Evolutionary conservation across 805 yeast genomes (phyloP).

Genomic region (Blastobotrys robertii): DNA sequence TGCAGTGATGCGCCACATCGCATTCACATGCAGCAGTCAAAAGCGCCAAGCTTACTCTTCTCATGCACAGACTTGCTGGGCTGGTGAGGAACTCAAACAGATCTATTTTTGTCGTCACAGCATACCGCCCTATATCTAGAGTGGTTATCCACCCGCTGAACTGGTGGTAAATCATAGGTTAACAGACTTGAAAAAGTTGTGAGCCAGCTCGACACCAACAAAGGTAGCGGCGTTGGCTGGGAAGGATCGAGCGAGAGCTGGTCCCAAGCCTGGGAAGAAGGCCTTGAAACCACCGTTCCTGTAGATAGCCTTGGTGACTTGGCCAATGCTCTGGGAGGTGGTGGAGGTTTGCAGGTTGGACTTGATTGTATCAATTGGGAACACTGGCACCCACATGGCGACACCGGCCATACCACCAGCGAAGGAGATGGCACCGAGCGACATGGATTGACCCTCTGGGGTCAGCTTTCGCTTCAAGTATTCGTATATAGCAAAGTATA

Average conservation of each 20-base stretch:
- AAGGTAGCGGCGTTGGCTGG: conserved; percentile 99
- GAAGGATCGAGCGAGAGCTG: conserved; percentile 88
- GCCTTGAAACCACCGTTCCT: conserved; percentile 73
- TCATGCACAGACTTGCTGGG: too few species aligned
- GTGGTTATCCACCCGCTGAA: not conserved
- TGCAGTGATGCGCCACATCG: not conserved
- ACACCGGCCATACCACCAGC: conserved; percentile 97
- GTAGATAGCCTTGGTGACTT: conserved; percentile 63
- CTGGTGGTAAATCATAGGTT: conserved; percentile 2
- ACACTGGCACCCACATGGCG: conserved; percentile 92
- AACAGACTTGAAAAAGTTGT: conserved; percentile 24
- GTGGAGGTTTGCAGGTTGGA: conserved; percentile 66
- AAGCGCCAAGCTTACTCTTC: too few species aligned
- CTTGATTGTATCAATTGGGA: conserved; percentile 94
- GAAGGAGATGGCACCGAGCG: conserved; percentile 63
- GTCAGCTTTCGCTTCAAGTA: conserved; percentile 56
- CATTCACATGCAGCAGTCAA: too few species aligned
- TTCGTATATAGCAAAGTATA: conserved; percentile 93
- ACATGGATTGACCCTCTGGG: conserved; percentile 45
- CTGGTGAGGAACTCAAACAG: too few species aligned
- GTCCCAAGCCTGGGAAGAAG: conserved; percentile 96
- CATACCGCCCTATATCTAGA: not conserved
- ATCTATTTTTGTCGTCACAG: too few species aligned
- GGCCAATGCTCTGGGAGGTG: conserved; percentile 40
- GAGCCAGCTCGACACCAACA: conserved; percentile 83